Evolutionary conservation across 1,139 yeast species (phyloP), one percentile per base, ranked within the genome.

Genomic region (Candida sanyaensis): DNA sequence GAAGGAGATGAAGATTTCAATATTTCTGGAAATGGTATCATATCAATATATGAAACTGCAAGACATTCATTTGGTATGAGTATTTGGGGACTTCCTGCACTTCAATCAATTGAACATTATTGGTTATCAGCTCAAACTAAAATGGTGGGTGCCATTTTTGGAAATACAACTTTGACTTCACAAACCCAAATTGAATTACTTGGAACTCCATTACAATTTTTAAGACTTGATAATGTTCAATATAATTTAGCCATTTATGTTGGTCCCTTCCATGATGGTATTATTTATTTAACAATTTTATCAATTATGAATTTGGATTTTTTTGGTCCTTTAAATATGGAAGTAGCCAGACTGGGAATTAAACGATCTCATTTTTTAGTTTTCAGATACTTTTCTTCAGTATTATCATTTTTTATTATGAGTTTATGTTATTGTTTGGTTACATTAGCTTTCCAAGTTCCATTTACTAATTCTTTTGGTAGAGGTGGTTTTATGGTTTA

Each of bases 191-290:
- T 61, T 6, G 49, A 47, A 26, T 55, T 73, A 8, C 39, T 71
- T 37, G 54, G 75, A 4, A 58, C 68, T 3, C 71, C 80, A 4
- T 63, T 81, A 2, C 54, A 55, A 1, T 75, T 83, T 52, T 41
- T 55, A 3, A 66, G 58, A 43, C 50, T 59, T 8, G 92, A 86
- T 62, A 64, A 72, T 44, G 71, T 76, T 26, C 88, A 89, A 1
- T 74, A 67, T 50, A 64, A 66, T 2, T 71, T 81, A 54, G 69
- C 80, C 2, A 81, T 78, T 3, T 61, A 84, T 24, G 56, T 76
- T 21, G 90, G 89, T 1, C 89, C 92, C 2, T 64, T 82, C 5
- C 89, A 86, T 62, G 84, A 88, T 54, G 96, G 96, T 43, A 73
- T 86, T 49, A 86, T 89, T 64, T 88, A 82, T 64, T 73, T 86